Conservation (phyloP, 371 early-diverging fungal genomes). For the Saksenaea vasiformis region DNA sequence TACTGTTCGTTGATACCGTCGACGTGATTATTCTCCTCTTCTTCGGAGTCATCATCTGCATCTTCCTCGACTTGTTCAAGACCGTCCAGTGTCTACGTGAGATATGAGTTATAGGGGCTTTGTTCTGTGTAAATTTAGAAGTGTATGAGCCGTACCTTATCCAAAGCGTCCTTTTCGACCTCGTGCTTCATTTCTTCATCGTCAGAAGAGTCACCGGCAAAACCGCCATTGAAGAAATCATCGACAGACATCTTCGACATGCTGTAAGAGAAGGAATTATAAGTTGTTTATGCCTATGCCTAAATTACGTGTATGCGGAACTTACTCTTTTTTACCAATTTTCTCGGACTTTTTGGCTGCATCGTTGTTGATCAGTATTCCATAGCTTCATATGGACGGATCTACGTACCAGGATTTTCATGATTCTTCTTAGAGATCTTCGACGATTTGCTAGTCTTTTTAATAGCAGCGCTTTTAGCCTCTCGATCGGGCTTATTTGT, state of each 20-base stretch:
- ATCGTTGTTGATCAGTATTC: neutral
- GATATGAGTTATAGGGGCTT: conserved; percentile 15
- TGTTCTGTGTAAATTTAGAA: neutral
- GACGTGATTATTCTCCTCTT: neutral
- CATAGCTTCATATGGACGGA: neutral
- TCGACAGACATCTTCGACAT: conserved; percentile 23
- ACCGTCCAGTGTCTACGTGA: conserved; percentile 9
- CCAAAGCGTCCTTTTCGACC: conserved; percentile 2
- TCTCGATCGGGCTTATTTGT: neutral
- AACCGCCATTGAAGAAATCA: conserved; percentile 28
- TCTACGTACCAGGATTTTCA: neutral
- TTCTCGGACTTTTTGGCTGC: neutral
- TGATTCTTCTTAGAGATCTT: neutral
- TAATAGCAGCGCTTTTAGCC: neutral
- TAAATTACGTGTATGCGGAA: neutral
- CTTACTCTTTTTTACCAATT: neutral
- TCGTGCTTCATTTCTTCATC: neutral
- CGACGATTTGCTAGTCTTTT: neutral
- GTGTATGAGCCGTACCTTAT: conserved; percentile 1
- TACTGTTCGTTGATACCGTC: conserved; percentile 3
- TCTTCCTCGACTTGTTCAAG: conserved; percentile 9
- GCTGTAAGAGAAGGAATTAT: neutral
- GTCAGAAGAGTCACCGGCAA: conserved; percentile 14
- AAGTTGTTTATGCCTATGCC: neutral
- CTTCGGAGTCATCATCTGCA: conserved; percentile 12